A percentile compares a stretch with the other conserved stretches of the same genome.
These are phyloP conservation scores for Didymella arachidicola DNA, from an alignment of 2,329 filamentous ascomycete species.

Conservation along the genomic window DNA sequence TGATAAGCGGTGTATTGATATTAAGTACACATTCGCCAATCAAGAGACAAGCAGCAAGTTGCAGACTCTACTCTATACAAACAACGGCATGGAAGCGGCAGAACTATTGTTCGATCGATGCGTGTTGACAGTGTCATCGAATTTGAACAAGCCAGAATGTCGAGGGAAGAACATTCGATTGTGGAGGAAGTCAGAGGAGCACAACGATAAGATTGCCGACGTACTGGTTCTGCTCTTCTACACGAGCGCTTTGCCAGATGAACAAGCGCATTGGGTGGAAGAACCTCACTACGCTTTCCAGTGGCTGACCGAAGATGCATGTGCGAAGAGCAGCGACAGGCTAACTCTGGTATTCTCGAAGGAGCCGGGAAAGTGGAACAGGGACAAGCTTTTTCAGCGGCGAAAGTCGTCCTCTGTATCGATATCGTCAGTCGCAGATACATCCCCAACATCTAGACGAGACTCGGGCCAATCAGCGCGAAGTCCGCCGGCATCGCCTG, in stretches of 20 bases:
- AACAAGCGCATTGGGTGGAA: slow-evolving; percentile 45
- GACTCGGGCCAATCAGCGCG: slow-evolving; percentile 1
- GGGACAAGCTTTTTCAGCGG: slow-evolving; percentile 37
- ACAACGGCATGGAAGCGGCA: slow-evolving; percentile 38
- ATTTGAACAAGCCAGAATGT: slow-evolving; percentile 42
- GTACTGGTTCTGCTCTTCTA: slow-evolving; percentile 42
- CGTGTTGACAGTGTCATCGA: slow-evolving; percentile 34
- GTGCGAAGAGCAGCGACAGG: slow-evolving; percentile 35
- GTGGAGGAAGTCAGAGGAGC: slow-evolving; percentile 37
- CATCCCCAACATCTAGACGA: slow-evolving; percentile 9
- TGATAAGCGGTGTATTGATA: slow-evolving; percentile 38
- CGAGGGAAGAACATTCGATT: slow-evolving; percentile 41
- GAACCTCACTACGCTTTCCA: slow-evolving; percentile 46
- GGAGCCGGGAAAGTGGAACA: slow-evolving; percentile 36
- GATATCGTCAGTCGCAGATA: background rate
- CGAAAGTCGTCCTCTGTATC: slow-evolving; percentile 29
- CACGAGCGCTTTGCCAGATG: slow-evolving; percentile 37
- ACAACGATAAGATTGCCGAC: slow-evolving; percentile 26
- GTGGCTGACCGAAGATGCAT: slow-evolving; percentile 36
- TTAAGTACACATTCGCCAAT: slow-evolving; percentile 40
- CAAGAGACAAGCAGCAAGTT: slow-evolving; percentile 28
- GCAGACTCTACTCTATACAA: slow-evolving; percentile 46
- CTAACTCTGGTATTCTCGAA: slow-evolving; percentile 40
- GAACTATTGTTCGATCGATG: slow-evolving; percentile 40
- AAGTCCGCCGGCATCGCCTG: slow-evolving; percentile 24